These are phyloP conservation scores for Cyberlindnera mrakii DNA, from an alignment of 805 yeast genomes.

Conservation along the genomic window DNA sequence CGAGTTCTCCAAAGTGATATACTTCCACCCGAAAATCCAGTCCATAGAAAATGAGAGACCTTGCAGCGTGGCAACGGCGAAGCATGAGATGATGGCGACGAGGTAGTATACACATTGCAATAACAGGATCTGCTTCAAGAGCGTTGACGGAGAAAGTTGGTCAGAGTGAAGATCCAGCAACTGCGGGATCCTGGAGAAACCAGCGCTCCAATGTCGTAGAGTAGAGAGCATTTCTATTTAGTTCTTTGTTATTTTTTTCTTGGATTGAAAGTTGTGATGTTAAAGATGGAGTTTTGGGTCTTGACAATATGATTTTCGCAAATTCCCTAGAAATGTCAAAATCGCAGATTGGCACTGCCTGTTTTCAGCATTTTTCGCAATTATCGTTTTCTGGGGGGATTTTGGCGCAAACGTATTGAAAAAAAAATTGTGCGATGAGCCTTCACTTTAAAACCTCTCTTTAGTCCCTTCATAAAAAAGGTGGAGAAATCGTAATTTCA, in stretches of 20 bases:
- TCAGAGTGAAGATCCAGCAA: constrained; percentile 24
- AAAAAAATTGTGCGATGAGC: constrained; percentile 17
- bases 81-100: constrained; percentile 63
- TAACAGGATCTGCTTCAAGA: constrained; percentile 66
- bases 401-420: neutral
- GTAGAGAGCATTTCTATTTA: neutral
- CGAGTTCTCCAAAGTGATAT: constrained; percentile 66
- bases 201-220: constrained; percentile 9
- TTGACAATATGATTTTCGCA: too few relatives aligned
- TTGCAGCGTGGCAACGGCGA: constrained; percentile 55
- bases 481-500: neutral
- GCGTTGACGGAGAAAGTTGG: constrained; percentile 50
- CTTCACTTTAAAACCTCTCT: neutral
- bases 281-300: too few relatives aligned
- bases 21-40: constrained; percentile 80
- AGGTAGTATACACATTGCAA: constrained; percentile 75
- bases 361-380: too few relatives aligned
- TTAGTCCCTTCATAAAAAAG: neutral
- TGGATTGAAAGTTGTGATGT: neutral
- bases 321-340: too few relatives aligned
- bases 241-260: neutral
- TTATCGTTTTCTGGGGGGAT: neutral
- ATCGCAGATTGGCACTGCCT: too few relatives aligned
- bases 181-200: constrained; percentile 12
- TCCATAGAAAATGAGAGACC: constrained; percentile 64